A percentile compares a stretch with the other conserved stretches of the same genome.
Conservation (phyloP, 2,329 filamentous ascomycete genomes). For the Fusarium musae region DNA sequence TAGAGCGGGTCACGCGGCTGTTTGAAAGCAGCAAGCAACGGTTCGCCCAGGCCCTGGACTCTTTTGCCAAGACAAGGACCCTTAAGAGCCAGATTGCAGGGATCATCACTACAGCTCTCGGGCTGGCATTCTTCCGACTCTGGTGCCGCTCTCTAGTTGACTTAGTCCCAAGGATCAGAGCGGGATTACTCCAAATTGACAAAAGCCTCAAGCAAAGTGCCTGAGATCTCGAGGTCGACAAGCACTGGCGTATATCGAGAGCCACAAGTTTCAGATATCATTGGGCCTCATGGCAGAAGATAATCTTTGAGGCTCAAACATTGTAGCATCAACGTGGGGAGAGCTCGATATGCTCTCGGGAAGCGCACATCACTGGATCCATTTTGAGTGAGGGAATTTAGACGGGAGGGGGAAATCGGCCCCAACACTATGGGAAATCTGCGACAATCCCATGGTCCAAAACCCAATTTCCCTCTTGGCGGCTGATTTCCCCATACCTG, state of each 20-base stretch:
- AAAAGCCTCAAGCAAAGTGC: not conserved
- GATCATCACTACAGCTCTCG: slow-evolving; percentile 26
- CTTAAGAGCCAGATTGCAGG: not conserved
- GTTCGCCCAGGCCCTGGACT: slow-evolving; percentile 13
- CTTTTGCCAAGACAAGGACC: slow-evolving; percentile 15
- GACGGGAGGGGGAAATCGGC: not conserved
- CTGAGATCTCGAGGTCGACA: slow-evolving; percentile 21
- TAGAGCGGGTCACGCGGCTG: slow-evolving; percentile 34
- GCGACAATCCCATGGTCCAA: slow-evolving; percentile 28
- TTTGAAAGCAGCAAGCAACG: slow-evolving; percentile 29
- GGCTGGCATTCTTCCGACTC: slow-evolving; percentile 26
- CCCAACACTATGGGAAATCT: slow-evolving; percentile 33
- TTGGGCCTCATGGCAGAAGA: not conserved
- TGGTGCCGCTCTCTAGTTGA: not conserved
- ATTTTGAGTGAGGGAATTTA: slow-evolving; percentile 10
- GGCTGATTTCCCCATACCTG: slow-evolving; percentile 27
- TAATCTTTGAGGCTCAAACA: slow-evolving; percentile 33
- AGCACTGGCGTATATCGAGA: slow-evolving; percentile 26
- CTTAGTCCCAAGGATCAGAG: slow-evolving; percentile 1
- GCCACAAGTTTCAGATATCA: slow-evolving; percentile 14
- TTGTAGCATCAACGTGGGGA: slow-evolving; percentile 28
- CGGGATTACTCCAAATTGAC: slow-evolving; percentile 8
- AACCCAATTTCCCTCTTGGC: slow-evolving; percentile 24
- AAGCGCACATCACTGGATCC: slow-evolving; percentile 27
- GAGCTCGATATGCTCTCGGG: slow-evolving; percentile 28